A percentile compares a stretch with the other conserved stretches of the same genome.
phyloP scores from a whole-genome alignment of 345 rosid species.

The Lepidium didymum region DNA sequence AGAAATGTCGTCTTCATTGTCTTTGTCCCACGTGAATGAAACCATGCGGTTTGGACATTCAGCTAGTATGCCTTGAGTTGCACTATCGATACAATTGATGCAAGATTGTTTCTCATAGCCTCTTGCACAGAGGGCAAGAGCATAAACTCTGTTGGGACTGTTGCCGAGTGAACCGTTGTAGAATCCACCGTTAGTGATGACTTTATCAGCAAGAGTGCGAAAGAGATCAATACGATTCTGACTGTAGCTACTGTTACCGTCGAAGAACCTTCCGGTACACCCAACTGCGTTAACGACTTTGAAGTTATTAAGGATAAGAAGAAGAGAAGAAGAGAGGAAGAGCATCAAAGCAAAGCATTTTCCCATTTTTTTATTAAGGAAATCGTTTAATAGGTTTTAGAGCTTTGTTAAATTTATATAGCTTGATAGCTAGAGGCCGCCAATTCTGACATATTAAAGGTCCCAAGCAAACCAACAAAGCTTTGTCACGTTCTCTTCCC shows the following conservation, averaged over 20 bases:
- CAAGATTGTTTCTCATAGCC: conserved; percentile 24
- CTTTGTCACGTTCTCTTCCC: too few species aligned
- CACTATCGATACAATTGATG: not conserved
- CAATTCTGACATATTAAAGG: too few species aligned
- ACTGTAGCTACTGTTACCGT: not conserved
- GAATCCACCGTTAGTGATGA: conserved; percentile 10
- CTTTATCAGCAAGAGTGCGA: conserved; percentile 24
- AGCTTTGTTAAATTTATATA: too few species aligned
- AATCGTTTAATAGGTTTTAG: too few species aligned
- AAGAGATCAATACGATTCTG: conserved; percentile 3
- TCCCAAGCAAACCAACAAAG: too few species aligned
- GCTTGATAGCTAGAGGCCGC: too few species aligned
- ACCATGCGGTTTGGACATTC: conserved; percentile 28
- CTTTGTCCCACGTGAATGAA: conserved; percentile 14
- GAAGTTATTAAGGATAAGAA: not conserved
- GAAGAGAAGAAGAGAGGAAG: not conserved
- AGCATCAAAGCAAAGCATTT: not conserved
- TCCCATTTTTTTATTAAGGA: not conserved
- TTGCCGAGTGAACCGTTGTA: conserved; percentile 17
- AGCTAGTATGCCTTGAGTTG: not conserved
- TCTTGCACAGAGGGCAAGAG: conserved; percentile 23
- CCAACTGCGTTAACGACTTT: not conserved
- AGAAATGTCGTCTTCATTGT: not conserved
- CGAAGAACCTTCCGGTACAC: not conserved
- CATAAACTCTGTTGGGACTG: conserved; percentile 17